Percentiles rank a stretch among this genome's conserved stretches.
Evolutionary conservation across 2,329 filamentous ascomycete species (phyloP).

Genomic region (Pyrenophora teres): DNA sequence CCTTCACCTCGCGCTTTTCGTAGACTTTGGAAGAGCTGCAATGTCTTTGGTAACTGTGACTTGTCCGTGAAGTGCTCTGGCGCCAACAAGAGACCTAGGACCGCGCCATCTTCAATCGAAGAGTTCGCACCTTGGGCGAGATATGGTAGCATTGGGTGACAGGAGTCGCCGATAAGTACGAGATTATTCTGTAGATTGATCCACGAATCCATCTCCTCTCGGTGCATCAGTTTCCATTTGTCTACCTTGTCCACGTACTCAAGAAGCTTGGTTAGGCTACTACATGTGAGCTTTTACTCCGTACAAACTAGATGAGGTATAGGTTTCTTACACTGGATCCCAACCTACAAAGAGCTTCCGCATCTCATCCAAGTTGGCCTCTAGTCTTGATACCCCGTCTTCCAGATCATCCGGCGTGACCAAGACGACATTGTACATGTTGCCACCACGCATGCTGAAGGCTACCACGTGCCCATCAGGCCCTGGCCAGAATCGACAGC

Average conservation of each 20-base stretch:
- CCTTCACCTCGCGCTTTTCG: constrained; percentile 56
- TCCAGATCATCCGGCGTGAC: constrained; percentile 68
- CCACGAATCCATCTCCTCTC: constrained; percentile 44
- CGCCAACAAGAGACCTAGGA: constrained; percentile 62
- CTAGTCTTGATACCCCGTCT: constrained; percentile 55
- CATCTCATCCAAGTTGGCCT: constrained; percentile 66
- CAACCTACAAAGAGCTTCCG: constrained; percentile 62
- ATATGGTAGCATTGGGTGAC: constrained; percentile 44
- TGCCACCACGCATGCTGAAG: constrained; percentile 64
- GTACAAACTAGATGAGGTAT: constrained; percentile 47
- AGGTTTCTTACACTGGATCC: constrained; percentile 60
- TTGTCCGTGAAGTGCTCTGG: constrained; percentile 20
- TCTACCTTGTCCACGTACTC: constrained; percentile 61
- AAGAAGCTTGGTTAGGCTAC: constrained; percentile 27
- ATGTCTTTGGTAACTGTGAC: constrained; percentile 41
- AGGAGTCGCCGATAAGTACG: constrained; percentile 51
- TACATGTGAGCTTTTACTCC: constrained; percentile 2
- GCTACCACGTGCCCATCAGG: constrained; percentile 65
- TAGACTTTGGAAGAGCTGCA: constrained; percentile 53
- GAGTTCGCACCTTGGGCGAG: constrained; percentile 62
- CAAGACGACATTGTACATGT: constrained; percentile 69
- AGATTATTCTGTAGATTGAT: constrained; percentile 58
- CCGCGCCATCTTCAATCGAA: constrained; percentile 70
- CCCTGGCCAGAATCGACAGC: constrained; percentile 67
- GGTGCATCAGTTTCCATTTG: constrained; percentile 72